A percentile compares a stretch with the other conserved stretches of the same genome.
These are phyloP conservation scores for Pilasporangium apinafurcum DNA, from an alignment of 352 stramenopile genomes.

Conservation along the genomic window DNA sequence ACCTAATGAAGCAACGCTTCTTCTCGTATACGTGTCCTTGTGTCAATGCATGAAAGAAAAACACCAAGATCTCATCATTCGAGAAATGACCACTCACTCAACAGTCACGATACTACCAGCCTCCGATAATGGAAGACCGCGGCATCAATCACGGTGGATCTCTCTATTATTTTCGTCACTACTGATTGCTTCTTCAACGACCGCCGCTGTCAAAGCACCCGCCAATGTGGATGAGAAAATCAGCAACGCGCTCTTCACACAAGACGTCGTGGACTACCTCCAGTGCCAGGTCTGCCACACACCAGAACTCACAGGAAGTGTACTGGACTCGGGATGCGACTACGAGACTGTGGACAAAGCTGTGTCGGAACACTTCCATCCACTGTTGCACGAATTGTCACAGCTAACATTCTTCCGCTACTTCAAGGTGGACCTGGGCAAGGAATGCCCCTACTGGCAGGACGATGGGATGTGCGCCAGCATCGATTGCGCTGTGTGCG, in stretches of 20 bases:
- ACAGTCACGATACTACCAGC: too few species aligned
- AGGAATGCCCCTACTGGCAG: slow-evolving; percentile 87
- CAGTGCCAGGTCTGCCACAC: slow-evolving; percentile 81
- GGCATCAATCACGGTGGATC: too few species aligned
- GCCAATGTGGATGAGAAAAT: background rate
- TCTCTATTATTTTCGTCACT: background rate
- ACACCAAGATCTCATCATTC: too few species aligned
- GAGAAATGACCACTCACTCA: too few species aligned
- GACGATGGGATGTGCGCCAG: slow-evolving; percentile 89
- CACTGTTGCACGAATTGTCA: slow-evolving; percentile 70
- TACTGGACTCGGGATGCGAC: slow-evolving; percentile 80
- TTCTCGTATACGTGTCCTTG: too few species aligned
- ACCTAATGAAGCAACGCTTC: too few species aligned
- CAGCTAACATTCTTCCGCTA: slow-evolving; percentile 90
- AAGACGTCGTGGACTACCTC: slow-evolving; percentile 70
- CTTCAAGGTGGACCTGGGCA: slow-evolving; percentile 90
- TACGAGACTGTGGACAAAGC: slow-evolving; percentile 83
- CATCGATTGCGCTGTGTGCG: slow-evolving; percentile 85
- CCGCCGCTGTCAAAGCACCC: background rate
- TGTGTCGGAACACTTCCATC: slow-evolving; percentile 76
- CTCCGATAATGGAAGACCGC: too few species aligned
- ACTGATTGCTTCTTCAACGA: background rate
- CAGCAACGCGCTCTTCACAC: slow-evolving; percentile 28
- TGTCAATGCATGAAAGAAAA: too few species aligned
- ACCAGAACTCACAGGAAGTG: slow-evolving; percentile 70